Evolutionary conservation across 495 filamentous ascomycete genomes (phyloP).

Genomic region (Neurospora sp.): DNA sequence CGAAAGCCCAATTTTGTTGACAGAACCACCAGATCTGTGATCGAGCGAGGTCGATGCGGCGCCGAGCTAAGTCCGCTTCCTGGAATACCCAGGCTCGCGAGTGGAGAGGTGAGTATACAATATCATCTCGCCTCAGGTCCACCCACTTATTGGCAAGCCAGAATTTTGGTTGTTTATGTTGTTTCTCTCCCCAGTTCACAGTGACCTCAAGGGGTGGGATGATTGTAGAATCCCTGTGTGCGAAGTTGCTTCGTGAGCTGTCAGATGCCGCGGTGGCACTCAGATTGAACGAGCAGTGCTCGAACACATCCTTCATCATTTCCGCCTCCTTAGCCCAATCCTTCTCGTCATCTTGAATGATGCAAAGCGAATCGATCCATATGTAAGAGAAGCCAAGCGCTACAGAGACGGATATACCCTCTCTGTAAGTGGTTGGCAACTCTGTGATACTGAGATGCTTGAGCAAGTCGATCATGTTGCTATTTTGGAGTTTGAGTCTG

Average conservation of each 20-base stretch:
- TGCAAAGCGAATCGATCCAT: not conserved
- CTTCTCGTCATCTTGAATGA: not conserved
- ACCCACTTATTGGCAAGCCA: not conserved
- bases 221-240: not conserved
- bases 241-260: not conserved
- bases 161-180: not conserved
- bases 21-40: not conserved
- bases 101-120: not conserved
- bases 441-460: not conserved
- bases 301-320: not conserved
- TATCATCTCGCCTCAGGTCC: not conserved
- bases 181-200: accelerated
- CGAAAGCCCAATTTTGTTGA: not conserved
- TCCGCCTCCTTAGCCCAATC: not conserved
- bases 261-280: not conserved
- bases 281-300: not conserved
- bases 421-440: not conserved
- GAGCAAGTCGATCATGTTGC: not conserved
- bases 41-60: not conserved
- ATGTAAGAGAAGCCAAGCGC: not conserved
- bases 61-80: not conserved
- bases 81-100: not conserved
- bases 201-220: not conserved
- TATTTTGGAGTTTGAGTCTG: not conserved
- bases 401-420: not conserved